phyloP scores from a whole-genome alignment of 805 yeast genomes.

The Komagataella pseudopastoris region DNA sequence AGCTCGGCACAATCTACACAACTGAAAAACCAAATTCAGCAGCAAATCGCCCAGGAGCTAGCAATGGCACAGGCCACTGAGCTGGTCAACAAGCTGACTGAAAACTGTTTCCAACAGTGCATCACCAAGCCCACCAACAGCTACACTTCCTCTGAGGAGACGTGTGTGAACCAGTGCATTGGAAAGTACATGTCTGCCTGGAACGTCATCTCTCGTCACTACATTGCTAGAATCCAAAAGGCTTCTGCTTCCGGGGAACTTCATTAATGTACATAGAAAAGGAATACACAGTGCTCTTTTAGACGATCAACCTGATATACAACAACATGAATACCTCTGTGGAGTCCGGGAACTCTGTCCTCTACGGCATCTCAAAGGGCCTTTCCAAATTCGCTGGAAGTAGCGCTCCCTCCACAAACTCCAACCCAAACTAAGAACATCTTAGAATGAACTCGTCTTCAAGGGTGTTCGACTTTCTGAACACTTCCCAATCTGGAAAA shows the following conservation, averaged over 20 bases:
- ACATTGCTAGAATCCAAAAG: constrained; percentile 63
- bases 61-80: constrained; percentile 90
- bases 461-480: constrained; percentile 22
- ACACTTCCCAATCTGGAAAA: constrained; percentile 40
- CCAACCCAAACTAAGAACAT: not conserved
- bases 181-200: constrained; percentile 85
- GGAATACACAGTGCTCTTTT: not conserved
- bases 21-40: constrained; percentile 49
- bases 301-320: not conserved
- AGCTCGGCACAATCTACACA: constrained; percentile 20
- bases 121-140: constrained; percentile 43
- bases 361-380: not conserved
- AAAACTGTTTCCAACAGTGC: constrained; percentile 78
- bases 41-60: constrained; percentile 65
- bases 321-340: not conserved
- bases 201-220: constrained; percentile 71
- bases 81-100: constrained; percentile 72
- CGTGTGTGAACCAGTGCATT: constrained; percentile 66
- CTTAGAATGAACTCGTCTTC: not conserved
- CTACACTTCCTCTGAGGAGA: constrained; percentile 36
- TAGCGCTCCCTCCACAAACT: not conserved
- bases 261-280: not conserved
- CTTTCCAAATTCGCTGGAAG: not conserved
- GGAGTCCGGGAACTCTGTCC: not conserved
- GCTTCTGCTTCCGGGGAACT: constrained; percentile 8